A percentile compares a stretch with the other conserved stretches of the same genome.
Conservation (phyloP, 176 grass and related monocot species). For the Puya raimondii region DNA sequence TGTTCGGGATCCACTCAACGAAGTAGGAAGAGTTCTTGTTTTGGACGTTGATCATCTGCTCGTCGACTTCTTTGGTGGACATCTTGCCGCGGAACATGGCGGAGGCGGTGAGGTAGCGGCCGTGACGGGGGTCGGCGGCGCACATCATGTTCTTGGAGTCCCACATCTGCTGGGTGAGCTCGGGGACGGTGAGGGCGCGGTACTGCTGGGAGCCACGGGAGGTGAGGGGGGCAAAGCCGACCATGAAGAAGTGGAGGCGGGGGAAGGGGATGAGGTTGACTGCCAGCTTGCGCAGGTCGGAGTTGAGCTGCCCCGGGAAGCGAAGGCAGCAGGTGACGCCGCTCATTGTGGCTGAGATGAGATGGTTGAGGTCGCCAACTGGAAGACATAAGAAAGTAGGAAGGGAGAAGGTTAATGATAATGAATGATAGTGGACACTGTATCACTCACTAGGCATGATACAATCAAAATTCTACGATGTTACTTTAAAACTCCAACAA, state of each 20-base stretch:
- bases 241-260: constrained; percentile 84
- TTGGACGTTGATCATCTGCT: constrained; percentile 94
- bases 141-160: constrained; percentile 99
- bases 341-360: constrained; percentile 88
- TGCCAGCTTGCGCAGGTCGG: constrained; percentile 66
- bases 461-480: too few relatives aligned
- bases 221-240: constrained; percentile 80
- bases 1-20: constrained; percentile 93
- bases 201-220: constrained; percentile 86
- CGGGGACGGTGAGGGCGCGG: constrained; percentile 65
- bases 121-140: constrained; percentile 75
- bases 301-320: constrained; percentile 60
- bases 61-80: constrained; percentile 94
- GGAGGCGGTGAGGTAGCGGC: constrained; percentile 74
- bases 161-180: constrained; percentile 98
- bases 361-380: constrained; percentile 90
- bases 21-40: constrained; percentile 98
- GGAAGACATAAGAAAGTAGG: constrained; percentile 19
- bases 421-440: too few relatives aligned
- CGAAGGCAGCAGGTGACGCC: constrained; percentile 84
- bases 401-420: neutral
- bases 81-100: constrained; percentile 96
- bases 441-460: too few relatives aligned
- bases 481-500: too few relatives aligned
- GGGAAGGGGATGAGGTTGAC: constrained; percentile 86